phyloP scores from a whole-genome alignment of 73 alveolate species.

The Paramecium biaurelia region DNA sequence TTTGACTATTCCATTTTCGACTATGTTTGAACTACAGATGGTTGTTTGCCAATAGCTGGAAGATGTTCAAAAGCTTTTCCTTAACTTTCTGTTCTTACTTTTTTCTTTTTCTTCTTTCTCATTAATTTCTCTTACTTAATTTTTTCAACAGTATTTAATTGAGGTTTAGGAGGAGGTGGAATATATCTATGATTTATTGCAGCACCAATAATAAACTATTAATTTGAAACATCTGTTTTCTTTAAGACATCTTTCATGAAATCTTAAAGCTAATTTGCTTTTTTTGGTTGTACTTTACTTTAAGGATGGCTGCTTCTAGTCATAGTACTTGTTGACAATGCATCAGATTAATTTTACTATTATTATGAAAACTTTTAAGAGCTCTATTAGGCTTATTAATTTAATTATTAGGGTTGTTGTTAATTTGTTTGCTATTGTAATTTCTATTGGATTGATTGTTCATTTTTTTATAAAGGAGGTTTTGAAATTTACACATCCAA shows the following conservation, averaged over 20 bases:
- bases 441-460: not conserved
- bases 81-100: not conserved
- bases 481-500: not conserved
- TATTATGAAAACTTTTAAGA: not conserved
- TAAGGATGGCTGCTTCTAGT: not conserved
- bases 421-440: not conserved
- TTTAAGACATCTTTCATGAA: constrained; percentile 36
- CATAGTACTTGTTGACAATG: not conserved
- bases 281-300: not conserved
- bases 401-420: not conserved
- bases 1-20: not conserved
- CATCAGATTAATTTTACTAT: not conserved
- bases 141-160: not conserved
- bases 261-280: not conserved
- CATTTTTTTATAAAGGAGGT: not conserved
- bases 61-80: not conserved
- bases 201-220: not conserved
- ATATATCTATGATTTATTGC: not conserved
- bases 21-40: not conserved
- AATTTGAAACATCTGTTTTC: constrained; percentile 24
- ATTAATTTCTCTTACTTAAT: not conserved
- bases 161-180: constrained; percentile 37
- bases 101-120: constrained; percentile 9
- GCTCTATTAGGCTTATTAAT: not conserved
- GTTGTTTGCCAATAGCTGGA: not conserved